phyloP scores from a whole-genome alignment of 2,329 filamentous ascomycete genomes.

The Phaeosphaeriaceae sp. region DNA sequence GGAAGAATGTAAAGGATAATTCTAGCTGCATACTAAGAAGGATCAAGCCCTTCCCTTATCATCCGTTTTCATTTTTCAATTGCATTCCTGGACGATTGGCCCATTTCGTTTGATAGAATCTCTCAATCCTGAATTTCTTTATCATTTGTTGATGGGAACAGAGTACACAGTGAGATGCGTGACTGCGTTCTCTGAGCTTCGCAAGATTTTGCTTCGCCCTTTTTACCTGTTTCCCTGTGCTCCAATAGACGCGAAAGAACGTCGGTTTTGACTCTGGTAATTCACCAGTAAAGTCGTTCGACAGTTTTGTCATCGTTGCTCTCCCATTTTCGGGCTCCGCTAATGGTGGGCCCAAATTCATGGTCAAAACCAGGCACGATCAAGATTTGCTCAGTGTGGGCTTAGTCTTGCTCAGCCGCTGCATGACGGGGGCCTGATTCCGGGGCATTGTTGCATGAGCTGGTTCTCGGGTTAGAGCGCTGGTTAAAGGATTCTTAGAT shows the following conservation, averaged over 20 bases:
- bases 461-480: not conserved
- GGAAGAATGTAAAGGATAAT: not conserved
- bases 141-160: not conserved
- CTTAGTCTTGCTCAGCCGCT: not conserved
- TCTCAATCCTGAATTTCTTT: not conserved
- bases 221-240: too few relatives aligned
- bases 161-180: not conserved
- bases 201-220: too few relatives aligned
- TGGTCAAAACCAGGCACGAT: not conserved
- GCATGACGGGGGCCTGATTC: not conserved
- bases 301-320: too few relatives aligned
- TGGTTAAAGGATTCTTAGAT: not conserved
- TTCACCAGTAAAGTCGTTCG: too few relatives aligned
- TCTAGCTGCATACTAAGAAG: not conserved
- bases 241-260: too few relatives aligned
- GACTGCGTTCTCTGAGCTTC: too few relatives aligned
- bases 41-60: too few relatives aligned
- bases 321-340: too few relatives aligned
- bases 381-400: not conserved
- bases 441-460: not conserved
- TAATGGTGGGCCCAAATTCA: not conserved
- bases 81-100: not conserved
- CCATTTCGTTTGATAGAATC: not conserved
- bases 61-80: too few relatives aligned
- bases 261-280: too few relatives aligned